Conservation (phyloP, 2,329 filamentous ascomycete genomes). For the Mariannaea sp. region DNA sequence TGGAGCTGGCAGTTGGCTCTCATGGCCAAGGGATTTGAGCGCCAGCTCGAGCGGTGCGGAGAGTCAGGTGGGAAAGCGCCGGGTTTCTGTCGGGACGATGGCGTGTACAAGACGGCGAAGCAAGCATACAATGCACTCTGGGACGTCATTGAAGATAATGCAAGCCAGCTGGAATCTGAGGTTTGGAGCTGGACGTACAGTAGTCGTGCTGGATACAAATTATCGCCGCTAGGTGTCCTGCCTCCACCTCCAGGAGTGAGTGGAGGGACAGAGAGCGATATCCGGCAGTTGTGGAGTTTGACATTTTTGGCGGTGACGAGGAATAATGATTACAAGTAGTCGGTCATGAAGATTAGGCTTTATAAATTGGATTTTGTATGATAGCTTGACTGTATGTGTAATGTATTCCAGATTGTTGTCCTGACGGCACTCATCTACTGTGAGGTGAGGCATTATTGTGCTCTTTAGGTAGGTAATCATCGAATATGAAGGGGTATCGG, state of each 20-base stretch:
- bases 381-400: too few relatives aligned
- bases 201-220: constrained; percentile 19
- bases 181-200: constrained; percentile 67
- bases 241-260: constrained; percentile 19
- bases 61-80: constrained; percentile 33
- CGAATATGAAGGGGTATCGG: too few relatives aligned
- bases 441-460: too few relatives aligned
- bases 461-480: too few relatives aligned
- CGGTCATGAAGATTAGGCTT: background rate
- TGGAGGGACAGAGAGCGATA: constrained; percentile 27
- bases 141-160: constrained; percentile 63
- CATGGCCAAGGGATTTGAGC: constrained; percentile 64
- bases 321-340: background rate
- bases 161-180: constrained; percentile 55
- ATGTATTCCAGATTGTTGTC: too few relatives aligned
- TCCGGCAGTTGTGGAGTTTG: constrained; percentile 30
- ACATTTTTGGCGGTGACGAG: constrained; percentile 27
- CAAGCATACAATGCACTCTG: constrained; percentile 64
- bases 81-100: constrained; percentile 55
- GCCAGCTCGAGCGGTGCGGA: constrained; percentile 59
- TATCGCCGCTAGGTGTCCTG: constrained; percentile 31
- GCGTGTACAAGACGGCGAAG: constrained; percentile 51
- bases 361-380: background rate
- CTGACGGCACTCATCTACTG: too few relatives aligned
- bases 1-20: constrained; percentile 70